Conservation (phyloP, 2,329 filamentous ascomycete species). For the Talaromyces albobiverticillius region DNA sequence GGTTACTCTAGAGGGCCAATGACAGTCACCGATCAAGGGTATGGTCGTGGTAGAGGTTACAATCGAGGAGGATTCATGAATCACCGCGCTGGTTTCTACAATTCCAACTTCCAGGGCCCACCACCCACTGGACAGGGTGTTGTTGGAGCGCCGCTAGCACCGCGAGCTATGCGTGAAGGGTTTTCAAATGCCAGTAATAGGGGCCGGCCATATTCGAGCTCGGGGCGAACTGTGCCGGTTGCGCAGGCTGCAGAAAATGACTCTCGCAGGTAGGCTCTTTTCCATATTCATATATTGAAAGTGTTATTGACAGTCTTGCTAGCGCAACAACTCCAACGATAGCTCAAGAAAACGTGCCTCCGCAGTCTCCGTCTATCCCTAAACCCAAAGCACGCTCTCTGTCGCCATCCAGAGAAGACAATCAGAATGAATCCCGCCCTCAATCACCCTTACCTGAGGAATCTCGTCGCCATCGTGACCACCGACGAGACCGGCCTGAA, state of each 20-base stretch:
- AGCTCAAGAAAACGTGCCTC: constrained; percentile 28
- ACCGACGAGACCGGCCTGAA: constrained; percentile 51
- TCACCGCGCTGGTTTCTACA: constrained; percentile 37
- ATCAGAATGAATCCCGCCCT: constrained; percentile 27
- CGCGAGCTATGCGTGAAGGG: constrained; percentile 90
- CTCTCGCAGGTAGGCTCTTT: constrained; percentile 33
- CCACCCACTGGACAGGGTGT: constrained; percentile 55
- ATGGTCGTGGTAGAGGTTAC: constrained; percentile 40
- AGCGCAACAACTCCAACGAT: constrained; percentile 11
- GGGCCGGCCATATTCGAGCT: constrained; percentile 51
- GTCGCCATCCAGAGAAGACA: constrained; percentile 32
- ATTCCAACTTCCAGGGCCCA: constrained; percentile 30
- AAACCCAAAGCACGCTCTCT: constrained; percentile 24
- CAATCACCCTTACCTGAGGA: constrained; percentile 24
- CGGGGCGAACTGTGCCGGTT: constrained; percentile 27
- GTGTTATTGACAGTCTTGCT: neutral
- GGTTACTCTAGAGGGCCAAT: constrained; percentile 30
- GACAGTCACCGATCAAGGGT: constrained; percentile 25
- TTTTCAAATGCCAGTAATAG: constrained; percentile 73
- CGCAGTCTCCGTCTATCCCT: constrained; percentile 28
- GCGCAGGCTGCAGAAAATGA: constrained; percentile 20
- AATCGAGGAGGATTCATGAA: constrained; percentile 46
- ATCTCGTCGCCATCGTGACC: constrained; percentile 24
- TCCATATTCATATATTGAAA: constrained; percentile 15
- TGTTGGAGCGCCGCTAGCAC: constrained; percentile 77